Base-by-base conservation (phyloP, 371 early-diverging fungal species). In the Gilbertella persicaria region DNA sequence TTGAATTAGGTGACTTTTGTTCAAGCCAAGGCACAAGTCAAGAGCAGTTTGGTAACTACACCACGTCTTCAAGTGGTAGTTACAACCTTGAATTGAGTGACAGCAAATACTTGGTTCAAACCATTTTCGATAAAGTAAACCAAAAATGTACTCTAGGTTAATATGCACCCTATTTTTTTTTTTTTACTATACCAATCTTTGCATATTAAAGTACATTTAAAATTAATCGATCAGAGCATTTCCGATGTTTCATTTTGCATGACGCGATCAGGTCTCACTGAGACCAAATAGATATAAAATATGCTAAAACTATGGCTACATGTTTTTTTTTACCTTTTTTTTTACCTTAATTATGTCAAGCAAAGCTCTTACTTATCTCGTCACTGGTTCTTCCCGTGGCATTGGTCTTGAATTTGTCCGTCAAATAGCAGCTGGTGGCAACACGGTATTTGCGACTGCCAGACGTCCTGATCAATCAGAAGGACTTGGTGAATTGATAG, bases 1-100 rank as follows among this genome's bases (percentile, higher is more conserved):
- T 66, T 42, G 79, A 79, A 55, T 51, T 76, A 16, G 80, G 72
- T 37, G 82, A 79, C 45, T 71, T 75, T 33, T 79, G 82, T 43
- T 66, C 80, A 14, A 66, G 61, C 23, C 21, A 47, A 24, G 60
- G 59, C 13, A 51, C 67, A 12, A 46, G 53, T 13, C 51, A 53
- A 19, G 65, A 70, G 37, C 76, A 69, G 62, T 74, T 71, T 45
- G 75, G 71, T 9, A 56, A 55, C 29, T 35, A 55, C 25, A 67
- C 58, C 2, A 47, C 54, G 12, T 69, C 66, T 14, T 37, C 38
- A 29, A 55, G 58, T 41, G 73, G 71, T 29, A 62, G 45, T 30
- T 78, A 72, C 55, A 80, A 80, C 45, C 14, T 73, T 19, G 71
- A 69, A 39, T 35, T 75, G 28, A 57, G 28, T 16, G 60, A 61